Evolutionary conservation across 164 flowering plant species (phyloP), one percentile per base, ranked within the genome.

Genomic region (Hamamelis virginiana): DNA sequence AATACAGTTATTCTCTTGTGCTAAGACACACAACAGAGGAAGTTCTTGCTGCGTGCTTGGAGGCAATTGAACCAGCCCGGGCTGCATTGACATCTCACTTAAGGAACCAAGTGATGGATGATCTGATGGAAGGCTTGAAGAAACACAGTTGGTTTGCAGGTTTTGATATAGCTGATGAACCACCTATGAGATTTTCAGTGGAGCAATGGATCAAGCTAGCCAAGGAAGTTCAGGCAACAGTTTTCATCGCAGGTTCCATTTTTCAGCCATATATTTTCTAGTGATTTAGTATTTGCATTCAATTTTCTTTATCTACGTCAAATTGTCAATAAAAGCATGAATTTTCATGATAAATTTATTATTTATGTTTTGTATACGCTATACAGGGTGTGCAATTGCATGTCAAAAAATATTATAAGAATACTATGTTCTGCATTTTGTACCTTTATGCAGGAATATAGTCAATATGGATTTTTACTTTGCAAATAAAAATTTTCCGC

Each of bases 1-100:
- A 13, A 56, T 75, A 33, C 84, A 91, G 98, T 62, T 93, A 88
- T 65, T 91, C 95, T 61, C 84, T 91, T 67, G 95, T 93, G 59
- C 81, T 93, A 61, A 85, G 98, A 68, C 98, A 89, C 77, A 93
- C 97, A 9, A 87, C 92, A 18, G 97, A 93, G 77, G 98, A 93
- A 82, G 97, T 93, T 72, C 81, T 91, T 69, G 95, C 82, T 55
- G 93, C 95, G 4, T 93, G 97, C 75, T 38, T 77, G 21, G 97
- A 89, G 77, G 89, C 95, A 56, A 74, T 86, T 66, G 90, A 91
- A 72, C 97, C 95, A 69, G 67, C 51, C 46, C 75, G 86, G 66
- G 95, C 90, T 76, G 89, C 89, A 45, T 44, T 91, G 66, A 87
- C 95, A 69, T 85, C 95, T 73, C 76, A 75, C 5, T 69, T 89